Percentiles rank a stretch among this genome's conserved stretches.
Evolutionary conservation across 306 rosid genomes (phyloP).

Genomic region (Cyamopsis tetragonoloba): DNA sequence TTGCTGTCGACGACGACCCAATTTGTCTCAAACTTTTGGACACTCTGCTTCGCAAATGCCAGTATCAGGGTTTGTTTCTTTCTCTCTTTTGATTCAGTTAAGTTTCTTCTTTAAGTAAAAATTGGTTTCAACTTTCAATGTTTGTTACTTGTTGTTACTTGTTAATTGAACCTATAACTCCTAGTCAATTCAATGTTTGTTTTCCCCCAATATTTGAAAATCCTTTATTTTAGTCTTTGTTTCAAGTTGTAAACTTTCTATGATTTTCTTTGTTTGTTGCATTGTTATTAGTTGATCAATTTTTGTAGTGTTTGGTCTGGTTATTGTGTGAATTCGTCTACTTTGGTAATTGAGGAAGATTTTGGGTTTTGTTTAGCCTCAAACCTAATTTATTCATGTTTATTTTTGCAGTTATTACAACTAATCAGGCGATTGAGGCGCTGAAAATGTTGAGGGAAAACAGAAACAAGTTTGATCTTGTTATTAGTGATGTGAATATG

Average conservation of each 20-base stretch:
- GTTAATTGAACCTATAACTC: not conserved
- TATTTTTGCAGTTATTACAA: constrained; percentile 60
- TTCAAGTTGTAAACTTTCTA: not conserved
- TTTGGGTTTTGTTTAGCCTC: not conserved
- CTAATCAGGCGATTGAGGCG: constrained; percentile 63
- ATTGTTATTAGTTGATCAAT: too few species aligned
- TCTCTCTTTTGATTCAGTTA: not conserved
- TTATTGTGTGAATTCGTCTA: too few species aligned
- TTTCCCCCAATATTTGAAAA: not conserved
- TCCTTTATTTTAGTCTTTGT: constrained; percentile 6
- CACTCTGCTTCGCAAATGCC: constrained; percentile 74
- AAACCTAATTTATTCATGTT: constrained; percentile 27
- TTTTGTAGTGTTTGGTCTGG: too few species aligned
- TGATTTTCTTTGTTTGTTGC: not conserved
- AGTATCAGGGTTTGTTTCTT: constrained; percentile 64
- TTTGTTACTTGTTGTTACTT: not conserved
- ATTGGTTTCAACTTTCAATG: not conserved
- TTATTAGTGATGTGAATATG: constrained; percentile 84
- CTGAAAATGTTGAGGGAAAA: constrained; percentile 75
- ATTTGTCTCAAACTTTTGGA: constrained; percentile 76
- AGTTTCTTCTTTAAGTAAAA: not conserved
- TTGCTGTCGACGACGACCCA: constrained; percentile 92
- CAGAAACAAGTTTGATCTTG: constrained; percentile 67
- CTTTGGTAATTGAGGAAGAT: too few species aligned
- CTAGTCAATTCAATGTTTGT: not conserved